Percentiles rank a stretch among this genome's conserved stretches.
phyloP scores from a whole-genome alignment of 2,329 filamentous ascomycete genomes.

The Arthrobotrys entomopaga region DNA sequence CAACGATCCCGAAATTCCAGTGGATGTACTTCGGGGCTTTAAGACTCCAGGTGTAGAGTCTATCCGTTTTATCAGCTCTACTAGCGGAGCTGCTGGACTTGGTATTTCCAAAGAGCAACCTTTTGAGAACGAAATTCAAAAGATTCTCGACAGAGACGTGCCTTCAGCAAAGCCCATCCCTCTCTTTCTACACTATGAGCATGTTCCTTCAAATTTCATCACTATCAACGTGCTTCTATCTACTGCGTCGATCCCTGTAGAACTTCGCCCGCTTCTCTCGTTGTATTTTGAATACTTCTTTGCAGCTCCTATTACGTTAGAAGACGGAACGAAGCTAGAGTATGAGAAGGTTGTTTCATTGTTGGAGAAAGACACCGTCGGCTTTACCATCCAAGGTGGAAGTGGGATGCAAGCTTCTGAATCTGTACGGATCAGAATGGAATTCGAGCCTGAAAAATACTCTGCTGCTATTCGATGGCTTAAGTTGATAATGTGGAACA shows the following conservation, averaged over 20 bases:
- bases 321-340: conserved; percentile 78
- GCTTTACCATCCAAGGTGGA: conserved; percentile 78
- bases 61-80: conserved; percentile 85
- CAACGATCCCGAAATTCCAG: conserved; percentile 87
- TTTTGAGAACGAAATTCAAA: conserved; percentile 73
- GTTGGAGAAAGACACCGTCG: conserved; percentile 89
- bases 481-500: conserved; percentile 84
- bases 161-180: conserved; percentile 68
- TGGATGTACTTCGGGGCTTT: conserved; percentile 81
- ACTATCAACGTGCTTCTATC: conserved; percentile 83
- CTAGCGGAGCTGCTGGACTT: conserved; percentile 45
- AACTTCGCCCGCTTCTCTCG: conserved; percentile 82
- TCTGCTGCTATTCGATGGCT: conserved; percentile 83
- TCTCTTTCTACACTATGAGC: conserved; percentile 95
- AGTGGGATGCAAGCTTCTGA: conserved; percentile 79
- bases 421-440: conserved; percentile 81
- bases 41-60: conserved; percentile 85
- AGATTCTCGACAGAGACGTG: conserved; percentile 76
- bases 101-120: conserved; percentile 16
- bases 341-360: conserved; percentile 94
- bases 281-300: conserved; percentile 95
- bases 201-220: conserved; percentile 92
- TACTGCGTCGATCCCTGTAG: conserved; percentile 78
- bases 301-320: conserved; percentile 79
- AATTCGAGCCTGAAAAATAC: conserved; percentile 90